Percentiles rank a stretch among this genome's conserved stretches.
These are phyloP conservation scores for Capronia epimyces DNA, from an alignment of 2,329 filamentous ascomycete species.

Conservation along the genomic window DNA sequence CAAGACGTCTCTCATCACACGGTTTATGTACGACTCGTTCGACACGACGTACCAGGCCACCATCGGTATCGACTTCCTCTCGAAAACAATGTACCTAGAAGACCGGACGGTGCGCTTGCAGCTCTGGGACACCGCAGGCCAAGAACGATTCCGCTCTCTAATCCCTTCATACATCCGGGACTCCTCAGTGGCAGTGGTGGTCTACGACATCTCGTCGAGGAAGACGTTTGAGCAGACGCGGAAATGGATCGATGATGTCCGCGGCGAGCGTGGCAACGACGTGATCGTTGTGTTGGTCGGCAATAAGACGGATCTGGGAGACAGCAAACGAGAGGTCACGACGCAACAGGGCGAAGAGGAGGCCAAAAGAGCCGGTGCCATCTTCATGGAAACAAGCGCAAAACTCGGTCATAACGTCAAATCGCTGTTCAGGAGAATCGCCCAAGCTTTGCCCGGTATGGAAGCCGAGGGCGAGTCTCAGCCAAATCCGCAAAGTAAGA, in stretches of 20 bases:
- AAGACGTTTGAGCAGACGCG: conserved; percentile 98
- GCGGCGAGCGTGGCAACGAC: conserved; percentile 93
- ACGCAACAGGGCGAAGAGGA: conserved; percentile 95
- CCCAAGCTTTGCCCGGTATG: conserved; percentile 95
- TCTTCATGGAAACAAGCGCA: conserved; percentile 98
- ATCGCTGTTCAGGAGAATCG: conserved; percentile 94
- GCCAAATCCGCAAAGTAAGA: conserved; percentile 28
- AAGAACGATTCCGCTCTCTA: conserved; percentile 92
- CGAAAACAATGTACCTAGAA: conserved; percentile 99
- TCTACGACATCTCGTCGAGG: conserved; percentile 95
- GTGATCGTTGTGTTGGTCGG: conserved; percentile 98
- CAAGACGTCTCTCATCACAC: conserved; percentile 96
- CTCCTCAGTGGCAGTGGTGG: conserved; percentile 93
- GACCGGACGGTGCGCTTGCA: conserved; percentile 96
- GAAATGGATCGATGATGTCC: conserved; percentile 99
- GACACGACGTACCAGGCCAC: conserved; percentile 99
- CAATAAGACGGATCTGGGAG: conserved; percentile 98
- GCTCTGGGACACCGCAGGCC: conserved; percentile 96
- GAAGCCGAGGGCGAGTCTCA: conserved; percentile 69
- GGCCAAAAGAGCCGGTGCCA: conserved; percentile 93
- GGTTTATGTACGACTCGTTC: conserved; percentile 99
- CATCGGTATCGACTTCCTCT: conserved; percentile 98
- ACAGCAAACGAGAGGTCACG: conserved; percentile 88
- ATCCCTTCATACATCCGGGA: conserved; percentile 99
- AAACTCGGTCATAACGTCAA: conserved; percentile 99